Evolutionary conservation across 2,329 filamentous ascomycete species (phyloP).

Genomic region (Monilinia laxa): DNA sequence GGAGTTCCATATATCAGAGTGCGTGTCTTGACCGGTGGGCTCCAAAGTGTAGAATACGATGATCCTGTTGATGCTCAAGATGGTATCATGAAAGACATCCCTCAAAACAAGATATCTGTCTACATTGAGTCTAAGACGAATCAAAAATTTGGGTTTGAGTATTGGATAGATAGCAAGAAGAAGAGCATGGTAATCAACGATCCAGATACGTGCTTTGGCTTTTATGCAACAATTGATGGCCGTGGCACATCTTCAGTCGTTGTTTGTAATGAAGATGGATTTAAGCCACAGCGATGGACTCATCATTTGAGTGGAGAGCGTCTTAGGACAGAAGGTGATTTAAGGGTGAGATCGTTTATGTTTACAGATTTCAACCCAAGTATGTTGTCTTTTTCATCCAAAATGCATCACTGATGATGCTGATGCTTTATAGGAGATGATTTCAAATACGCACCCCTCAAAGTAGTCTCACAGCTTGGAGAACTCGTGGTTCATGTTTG

Average conservation of each 20-base stretch:
- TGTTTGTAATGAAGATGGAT: slow-evolving; percentile 20
- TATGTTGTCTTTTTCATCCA: not conserved
- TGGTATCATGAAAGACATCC: not conserved
- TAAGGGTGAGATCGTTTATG: not conserved
- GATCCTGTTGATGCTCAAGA: slow-evolving; percentile 4
- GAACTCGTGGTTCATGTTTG: slow-evolving; percentile 20
- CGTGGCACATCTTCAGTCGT: not conserved
- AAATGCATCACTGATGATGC: not conserved
- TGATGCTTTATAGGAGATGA: not conserved
- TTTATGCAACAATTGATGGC: slow-evolving; percentile 19
- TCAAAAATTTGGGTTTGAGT: slow-evolving; percentile 2
- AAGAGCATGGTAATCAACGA: not conserved
- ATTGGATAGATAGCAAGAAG: not conserved
- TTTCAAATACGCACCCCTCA: not conserved
- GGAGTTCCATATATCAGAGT: slow-evolving; percentile 14
- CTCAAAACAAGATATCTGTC: slow-evolving; percentile 10
- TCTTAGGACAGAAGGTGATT: not conserved
- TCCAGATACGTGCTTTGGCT: slow-evolving; percentile 3
- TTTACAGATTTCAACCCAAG: slow-evolving; percentile 17
- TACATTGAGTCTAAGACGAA: slow-evolving; percentile 8
- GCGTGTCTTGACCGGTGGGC: not conserved
- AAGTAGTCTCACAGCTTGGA: slow-evolving; percentile 16
- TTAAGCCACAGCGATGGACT: not conserved
- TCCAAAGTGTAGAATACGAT: not conserved
- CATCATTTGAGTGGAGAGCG: slow-evolving; percentile 1